phyloP scores from a whole-genome alignment of 192 early-diverging fungal genomes.

The Entomortierella parvispora region DNA sequence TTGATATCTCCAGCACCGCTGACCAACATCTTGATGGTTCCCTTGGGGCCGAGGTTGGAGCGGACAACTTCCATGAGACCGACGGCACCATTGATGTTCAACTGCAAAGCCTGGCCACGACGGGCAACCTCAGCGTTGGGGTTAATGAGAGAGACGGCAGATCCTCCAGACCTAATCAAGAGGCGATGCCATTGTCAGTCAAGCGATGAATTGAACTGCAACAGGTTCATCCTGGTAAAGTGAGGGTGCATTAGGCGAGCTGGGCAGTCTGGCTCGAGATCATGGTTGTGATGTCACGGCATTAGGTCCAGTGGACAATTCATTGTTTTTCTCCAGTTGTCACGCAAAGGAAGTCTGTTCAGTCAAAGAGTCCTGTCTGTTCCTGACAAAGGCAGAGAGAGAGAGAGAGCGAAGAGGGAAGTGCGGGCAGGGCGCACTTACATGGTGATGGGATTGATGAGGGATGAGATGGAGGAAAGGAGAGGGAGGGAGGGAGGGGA shows the following conservation, averaged over 20 bases:
- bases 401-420: not conserved
- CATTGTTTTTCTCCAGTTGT: too few relatives aligned
- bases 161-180: conserved; percentile 55
- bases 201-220: too few relatives aligned
- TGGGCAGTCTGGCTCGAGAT: too few relatives aligned
- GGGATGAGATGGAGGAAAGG: not conserved
- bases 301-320: too few relatives aligned
- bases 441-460: conserved; percentile 23
- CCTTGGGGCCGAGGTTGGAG: conserved; percentile 97
- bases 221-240: too few relatives aligned
- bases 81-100: conserved; percentile 96
- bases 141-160: conserved; percentile 94
- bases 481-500: not conserved
- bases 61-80: conserved; percentile 96
- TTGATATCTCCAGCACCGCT: conserved; percentile 96
- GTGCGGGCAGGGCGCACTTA: conserved; percentile 9
- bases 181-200: not conserved
- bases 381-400: not conserved
- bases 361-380: too few relatives aligned
- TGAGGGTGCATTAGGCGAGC: not conserved
- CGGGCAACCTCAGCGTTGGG: conserved; percentile 99
- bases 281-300: too few relatives aligned
- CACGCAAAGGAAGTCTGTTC: too few relatives aligned
- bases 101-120: conserved; percentile 94
- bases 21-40: conserved; percentile 99